Evolutionary conservation across 2,329 filamentous ascomycete genomes (phyloP).

Genomic region (Xylariaceae sp.): DNA sequence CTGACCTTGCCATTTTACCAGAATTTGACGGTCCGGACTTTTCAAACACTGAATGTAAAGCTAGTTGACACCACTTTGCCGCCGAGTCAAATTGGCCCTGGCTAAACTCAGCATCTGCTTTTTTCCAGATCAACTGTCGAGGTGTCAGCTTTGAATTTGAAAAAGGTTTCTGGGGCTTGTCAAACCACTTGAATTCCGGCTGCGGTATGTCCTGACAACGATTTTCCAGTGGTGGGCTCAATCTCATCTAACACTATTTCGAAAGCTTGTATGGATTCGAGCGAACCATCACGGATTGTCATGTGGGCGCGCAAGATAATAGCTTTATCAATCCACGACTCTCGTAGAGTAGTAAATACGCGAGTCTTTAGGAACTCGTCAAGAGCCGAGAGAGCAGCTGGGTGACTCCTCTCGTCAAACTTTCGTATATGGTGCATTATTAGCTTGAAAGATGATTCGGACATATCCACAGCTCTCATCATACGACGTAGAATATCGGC

Average conservation of each 20-base stretch:
- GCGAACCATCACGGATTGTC: slow-evolving; percentile 42
- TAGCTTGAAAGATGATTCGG: slow-evolving; percentile 58
- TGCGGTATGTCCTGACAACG: slow-evolving; percentile 55
- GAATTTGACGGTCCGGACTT: slow-evolving; percentile 60
- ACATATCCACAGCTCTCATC: slow-evolving; percentile 53
- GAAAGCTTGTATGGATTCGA: slow-evolving; percentile 28
- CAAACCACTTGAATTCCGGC: slow-evolving; percentile 62
- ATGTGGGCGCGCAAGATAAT: slow-evolving; percentile 66
- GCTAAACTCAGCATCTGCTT: slow-evolving; percentile 54
- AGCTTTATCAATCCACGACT: slow-evolving; percentile 63
- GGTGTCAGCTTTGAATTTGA: slow-evolving; percentile 4
- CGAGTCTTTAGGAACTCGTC: slow-evolving; percentile 58
- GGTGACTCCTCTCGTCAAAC: slow-evolving; percentile 50
- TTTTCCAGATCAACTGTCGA: slow-evolving; percentile 72
- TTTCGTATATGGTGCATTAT: slow-evolving; percentile 64
- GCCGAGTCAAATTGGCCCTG: slow-evolving; percentile 49
- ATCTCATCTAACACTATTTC: slow-evolving; percentile 32
- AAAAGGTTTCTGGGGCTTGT: neutral
- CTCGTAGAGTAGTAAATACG: slow-evolving; percentile 41
- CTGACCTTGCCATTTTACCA: slow-evolving; percentile 61
- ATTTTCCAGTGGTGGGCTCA: slow-evolving; percentile 37
- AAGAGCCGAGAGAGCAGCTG: slow-evolving; percentile 46
- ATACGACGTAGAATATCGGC: slow-evolving; percentile 54
- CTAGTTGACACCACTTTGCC: slow-evolving; percentile 65
- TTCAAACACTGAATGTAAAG: slow-evolving; percentile 61